Base-by-base conservation (phyloP, 805 yeast species). In the Pachysolen tannophilus region DNA sequence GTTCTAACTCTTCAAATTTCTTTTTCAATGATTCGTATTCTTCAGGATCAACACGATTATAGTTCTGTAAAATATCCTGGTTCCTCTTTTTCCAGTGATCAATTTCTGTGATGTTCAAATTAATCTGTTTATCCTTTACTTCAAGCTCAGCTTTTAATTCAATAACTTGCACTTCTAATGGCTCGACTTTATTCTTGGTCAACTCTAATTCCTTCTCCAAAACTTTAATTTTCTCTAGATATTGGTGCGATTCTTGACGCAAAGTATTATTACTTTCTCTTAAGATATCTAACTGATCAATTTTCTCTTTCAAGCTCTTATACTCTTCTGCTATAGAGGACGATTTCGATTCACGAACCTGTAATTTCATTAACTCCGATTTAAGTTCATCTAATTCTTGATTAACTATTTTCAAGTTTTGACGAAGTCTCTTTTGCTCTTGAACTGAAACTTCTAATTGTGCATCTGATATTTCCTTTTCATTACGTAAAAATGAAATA, bases 251-350 rank as follows among this genome's bases (percentile, higher is more conserved):
- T 35, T 78, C 84, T 36, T 62, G 61, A 33, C 88, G 66, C 43
- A 82, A 61, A 2, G 83, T 71, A 7, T 65, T 58, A 46, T 82
- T 82, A 45, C 85, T 78, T 52, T 82, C 90, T 34, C 82, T 64
- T 36, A 82, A 54, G 18, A 80, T 59, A 44, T 72, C 75, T 52
- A 82, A 53, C 43, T 80, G 81, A 38, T 76, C 69, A 34, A 79
- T 58, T 46, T 77, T 79, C 32, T 66, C 65, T 38, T 67, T 39
- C 15, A 80, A 49, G 28, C 65, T 61, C 5, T 61, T 54, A 36
- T 75, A 77, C 34, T 65, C 72, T 16, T 59, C 49, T 29, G 59
- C 61, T 1, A 54, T 42, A 40, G 43, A 57, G 7, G 53, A 55
- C 8, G 60, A 29, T 28, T 53, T 44, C 8, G 47, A 35, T 7